Percentiles rank a stretch among this genome's conserved stretches.
Evolutionary conservation across 2,329 filamentous ascomycete genomes (phyloP).

Genomic region (Pyricularia sp.): DNA sequence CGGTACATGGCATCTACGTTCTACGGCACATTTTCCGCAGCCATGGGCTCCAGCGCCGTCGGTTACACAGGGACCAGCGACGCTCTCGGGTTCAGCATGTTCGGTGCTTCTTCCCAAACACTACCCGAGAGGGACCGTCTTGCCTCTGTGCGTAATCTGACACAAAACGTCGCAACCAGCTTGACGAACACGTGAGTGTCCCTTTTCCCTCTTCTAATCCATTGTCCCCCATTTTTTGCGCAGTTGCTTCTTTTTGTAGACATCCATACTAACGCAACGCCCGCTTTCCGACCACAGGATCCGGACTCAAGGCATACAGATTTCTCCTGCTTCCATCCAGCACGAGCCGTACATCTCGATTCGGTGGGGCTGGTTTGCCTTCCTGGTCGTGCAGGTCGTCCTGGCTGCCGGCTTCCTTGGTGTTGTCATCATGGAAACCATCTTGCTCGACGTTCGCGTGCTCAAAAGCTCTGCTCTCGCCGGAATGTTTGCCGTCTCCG

Average conservation of each 20-base stretch:
- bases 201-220: not conserved
- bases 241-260: not conserved
- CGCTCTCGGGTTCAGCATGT: constrained; percentile 10
- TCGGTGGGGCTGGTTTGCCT: constrained; percentile 14
- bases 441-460: constrained; percentile 10
- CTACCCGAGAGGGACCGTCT: not conserved
- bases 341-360: constrained; percentile 11
- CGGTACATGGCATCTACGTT: constrained; percentile 10
- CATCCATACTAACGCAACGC: not conserved
- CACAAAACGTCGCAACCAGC: constrained; percentile 12
- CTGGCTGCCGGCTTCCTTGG: constrained; percentile 11
- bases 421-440: constrained; percentile 14
- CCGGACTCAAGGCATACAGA: constrained; percentile 7
- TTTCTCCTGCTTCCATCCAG: constrained; percentile 8
- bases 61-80: constrained; percentile 10
- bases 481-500: constrained; percentile 14
- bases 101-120: not conserved
- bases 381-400: constrained; percentile 12
- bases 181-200: constrained; percentile 9
- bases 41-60: constrained; percentile 5
- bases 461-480: constrained; percentile 16
- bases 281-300: not conserved
- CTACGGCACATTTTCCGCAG: constrained; percentile 11
- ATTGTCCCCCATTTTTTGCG: not conserved
- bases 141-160: constrained; percentile 9